Evolutionary conservation across 768 basidiomycete genomes (phyloP).

Genomic region (Tulasnella sp.): DNA sequence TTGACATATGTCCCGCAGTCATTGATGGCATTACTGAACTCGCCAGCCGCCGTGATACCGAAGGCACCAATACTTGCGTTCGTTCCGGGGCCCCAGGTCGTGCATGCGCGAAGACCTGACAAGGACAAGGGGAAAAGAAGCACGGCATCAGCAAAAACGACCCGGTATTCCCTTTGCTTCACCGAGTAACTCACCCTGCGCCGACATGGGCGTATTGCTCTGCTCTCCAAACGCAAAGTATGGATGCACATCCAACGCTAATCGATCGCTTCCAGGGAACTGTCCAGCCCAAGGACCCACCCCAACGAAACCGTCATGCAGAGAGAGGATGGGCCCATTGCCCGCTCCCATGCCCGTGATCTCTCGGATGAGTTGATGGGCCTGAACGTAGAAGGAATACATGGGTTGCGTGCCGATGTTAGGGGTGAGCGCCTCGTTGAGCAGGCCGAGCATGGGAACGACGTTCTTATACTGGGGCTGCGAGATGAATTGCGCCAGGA

Average conservation of each 20-base stretch:
- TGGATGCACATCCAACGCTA: constrained; percentile 55
- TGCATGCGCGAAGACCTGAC: constrained; percentile 22
- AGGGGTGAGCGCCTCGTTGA: constrained; percentile 29
- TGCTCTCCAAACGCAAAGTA: constrained; percentile 51
- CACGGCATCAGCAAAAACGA: no score
- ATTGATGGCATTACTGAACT: constrained; percentile 59
- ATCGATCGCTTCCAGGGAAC: constrained; percentile 47
- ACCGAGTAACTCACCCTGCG: constrained; percentile 15
- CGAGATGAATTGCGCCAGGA: constrained; percentile 68
- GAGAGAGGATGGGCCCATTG: constrained; percentile 43
- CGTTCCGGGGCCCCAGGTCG: constrained; percentile 5
- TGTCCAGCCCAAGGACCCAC: constrained; percentile 35
- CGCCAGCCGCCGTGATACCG: constrained; percentile 65
- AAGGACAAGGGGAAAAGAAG: constrained; percentile 1
- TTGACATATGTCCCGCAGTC: constrained; percentile 46
- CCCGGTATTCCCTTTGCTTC: no score
- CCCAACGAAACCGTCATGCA: constrained; percentile 58
- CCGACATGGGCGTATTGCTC: constrained; percentile 27
- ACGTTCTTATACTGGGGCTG: constrained; percentile 62
- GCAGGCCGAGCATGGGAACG: constrained; percentile 30
- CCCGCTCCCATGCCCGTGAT: constrained; percentile 68
- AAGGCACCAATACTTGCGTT: constrained; percentile 39
- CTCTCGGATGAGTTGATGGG: constrained; percentile 47
- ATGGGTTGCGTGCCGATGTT: constrained; percentile 24
- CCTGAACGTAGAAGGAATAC: constrained; percentile 30